Evolutionary conservation across 106 monocot species (phyloP).

Genomic region (Apostasia ramifera): DNA sequence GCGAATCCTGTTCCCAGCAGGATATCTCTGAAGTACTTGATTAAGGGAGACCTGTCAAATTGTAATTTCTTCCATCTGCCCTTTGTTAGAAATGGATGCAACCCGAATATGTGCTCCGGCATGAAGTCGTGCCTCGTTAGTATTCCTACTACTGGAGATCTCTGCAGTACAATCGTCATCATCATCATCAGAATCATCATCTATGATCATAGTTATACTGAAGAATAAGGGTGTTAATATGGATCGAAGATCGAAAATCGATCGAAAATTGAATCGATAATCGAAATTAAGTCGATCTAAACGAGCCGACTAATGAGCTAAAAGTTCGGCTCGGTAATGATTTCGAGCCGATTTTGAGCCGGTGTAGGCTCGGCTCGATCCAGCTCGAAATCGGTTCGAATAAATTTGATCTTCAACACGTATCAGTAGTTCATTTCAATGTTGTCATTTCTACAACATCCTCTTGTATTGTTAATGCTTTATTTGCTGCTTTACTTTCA

Average conservation of each 20-base stretch:
- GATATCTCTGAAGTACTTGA: slow-evolving; percentile 14
- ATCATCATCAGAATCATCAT: too few species aligned
- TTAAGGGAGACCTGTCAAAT: slow-evolving; percentile 11
- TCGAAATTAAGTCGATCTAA: too few species aligned
- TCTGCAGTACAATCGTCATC: slow-evolving; percentile 24
- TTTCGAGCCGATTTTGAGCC: too few species aligned
- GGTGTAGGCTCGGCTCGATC: too few species aligned
- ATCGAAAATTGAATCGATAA: too few species aligned
- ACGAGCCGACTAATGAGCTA: too few species aligned
- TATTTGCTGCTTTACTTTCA: too few species aligned
- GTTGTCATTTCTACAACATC: not conserved
- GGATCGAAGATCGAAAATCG: too few species aligned
- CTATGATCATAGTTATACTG: too few species aligned
- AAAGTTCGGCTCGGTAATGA: not conserved
- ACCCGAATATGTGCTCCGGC: slow-evolving; percentile 56
- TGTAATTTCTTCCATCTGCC: slow-evolving; percentile 40
- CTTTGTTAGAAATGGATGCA: slow-evolving; percentile 34
- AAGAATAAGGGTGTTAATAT: too few species aligned
- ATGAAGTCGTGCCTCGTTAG: slow-evolving; percentile 74
- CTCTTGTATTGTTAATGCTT: not conserved
- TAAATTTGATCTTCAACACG: not conserved
- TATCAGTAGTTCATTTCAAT: not conserved
- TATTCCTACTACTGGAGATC: slow-evolving; percentile 50
- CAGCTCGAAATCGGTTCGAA: not conserved
- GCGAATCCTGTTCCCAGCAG: slow-evolving; percentile 3